These are phyloP conservation scores for Chlamydomonas eustigma DNA, from an alignment of 139 green algal genomes.

Conservation along the genomic window DNA sequence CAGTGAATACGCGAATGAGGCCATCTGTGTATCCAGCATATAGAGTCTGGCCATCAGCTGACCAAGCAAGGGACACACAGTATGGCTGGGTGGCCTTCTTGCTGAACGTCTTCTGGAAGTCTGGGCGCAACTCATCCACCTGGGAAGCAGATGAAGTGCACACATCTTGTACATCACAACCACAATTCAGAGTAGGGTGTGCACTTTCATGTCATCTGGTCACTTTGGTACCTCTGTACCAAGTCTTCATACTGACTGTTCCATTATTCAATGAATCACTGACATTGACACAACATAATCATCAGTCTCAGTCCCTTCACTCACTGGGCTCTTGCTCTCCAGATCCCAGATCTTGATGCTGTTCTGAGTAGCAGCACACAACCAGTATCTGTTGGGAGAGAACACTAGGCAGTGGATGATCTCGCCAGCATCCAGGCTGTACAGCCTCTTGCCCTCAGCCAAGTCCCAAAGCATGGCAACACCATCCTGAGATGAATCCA, in stretches of 20 bases:
- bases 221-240: too few relatives aligned
- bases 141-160: slow-evolving; percentile 28
- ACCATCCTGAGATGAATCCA: slow-evolving; percentile 87
- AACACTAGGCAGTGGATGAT: slow-evolving; percentile 98
- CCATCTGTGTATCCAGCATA: slow-evolving; percentile 79
- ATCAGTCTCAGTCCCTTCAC: too few relatives aligned
- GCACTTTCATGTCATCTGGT: too few relatives aligned
- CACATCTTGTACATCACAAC: neutral
- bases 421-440: slow-evolving; percentile 93
- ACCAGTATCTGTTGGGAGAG: slow-evolving; percentile 99
- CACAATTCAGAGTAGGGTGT: too few relatives aligned
- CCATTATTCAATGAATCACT: too few relatives aligned
- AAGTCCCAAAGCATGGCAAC: slow-evolving; percentile 99
- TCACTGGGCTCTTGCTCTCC: slow-evolving; percentile 55
- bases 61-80: slow-evolving; percentile 94
- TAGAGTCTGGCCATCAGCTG: slow-evolving; percentile 92
- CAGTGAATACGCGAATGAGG: slow-evolving; percentile 56
- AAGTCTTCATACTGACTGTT: too few relatives aligned
- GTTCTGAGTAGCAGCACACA: slow-evolving; percentile 92
- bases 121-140: slow-evolving; percentile 87
- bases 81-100: slow-evolving; percentile 83
- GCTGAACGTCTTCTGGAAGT: slow-evolving; percentile 47
- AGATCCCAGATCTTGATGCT: slow-evolving; percentile 97
- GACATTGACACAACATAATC: neutral
- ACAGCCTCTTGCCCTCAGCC: slow-evolving; percentile 97